Evolutionary conservation across 805 yeast genomes (phyloP).

Genomic region (Kazachstania martiniae): DNA sequence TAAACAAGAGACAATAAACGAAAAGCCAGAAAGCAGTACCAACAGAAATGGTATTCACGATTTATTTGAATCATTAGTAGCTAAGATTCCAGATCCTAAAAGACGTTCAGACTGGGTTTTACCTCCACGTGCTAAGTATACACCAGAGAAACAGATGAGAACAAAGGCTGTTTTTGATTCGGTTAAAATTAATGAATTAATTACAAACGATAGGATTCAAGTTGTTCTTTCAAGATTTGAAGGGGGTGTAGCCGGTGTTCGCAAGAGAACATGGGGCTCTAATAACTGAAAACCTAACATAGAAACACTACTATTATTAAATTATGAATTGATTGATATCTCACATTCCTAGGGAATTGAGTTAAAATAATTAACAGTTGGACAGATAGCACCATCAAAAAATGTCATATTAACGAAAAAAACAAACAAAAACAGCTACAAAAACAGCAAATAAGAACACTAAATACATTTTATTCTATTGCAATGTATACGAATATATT

Average conservation of each 20-base stretch:
- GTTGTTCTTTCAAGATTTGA: conserved; percentile 22
- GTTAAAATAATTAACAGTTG: too few relatives aligned
- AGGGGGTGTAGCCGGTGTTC: conserved; percentile 27
- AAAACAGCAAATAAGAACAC: too few relatives aligned
- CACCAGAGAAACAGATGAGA: conserved; percentile 26
- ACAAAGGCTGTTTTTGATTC: conserved; percentile 24
- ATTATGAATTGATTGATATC: too few relatives aligned
- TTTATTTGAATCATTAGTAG: conserved; percentile 23
- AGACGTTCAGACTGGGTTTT: conserved; percentile 29
- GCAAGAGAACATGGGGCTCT: conserved; percentile 11
- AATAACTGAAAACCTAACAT: not conserved
- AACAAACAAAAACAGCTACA: too few relatives aligned
- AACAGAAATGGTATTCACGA: conserved; percentile 10
- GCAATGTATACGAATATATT: too few relatives aligned
- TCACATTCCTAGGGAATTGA: too few relatives aligned
- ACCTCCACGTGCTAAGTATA: conserved; percentile 21
- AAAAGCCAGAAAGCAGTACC: not conserved
- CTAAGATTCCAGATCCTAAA: conserved; percentile 21
- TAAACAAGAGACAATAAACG: too few relatives aligned
- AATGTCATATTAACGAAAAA: too few relatives aligned
- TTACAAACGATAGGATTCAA: conserved; percentile 16
- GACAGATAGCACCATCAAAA: too few relatives aligned
- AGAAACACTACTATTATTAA: too few relatives aligned
- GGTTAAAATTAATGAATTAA: conserved; percentile 23
- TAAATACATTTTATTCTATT: too few relatives aligned